Evolutionary conservation across 2,329 filamentous ascomycete genomes (phyloP).

Genomic region (Fusarium devonianum): DNA sequence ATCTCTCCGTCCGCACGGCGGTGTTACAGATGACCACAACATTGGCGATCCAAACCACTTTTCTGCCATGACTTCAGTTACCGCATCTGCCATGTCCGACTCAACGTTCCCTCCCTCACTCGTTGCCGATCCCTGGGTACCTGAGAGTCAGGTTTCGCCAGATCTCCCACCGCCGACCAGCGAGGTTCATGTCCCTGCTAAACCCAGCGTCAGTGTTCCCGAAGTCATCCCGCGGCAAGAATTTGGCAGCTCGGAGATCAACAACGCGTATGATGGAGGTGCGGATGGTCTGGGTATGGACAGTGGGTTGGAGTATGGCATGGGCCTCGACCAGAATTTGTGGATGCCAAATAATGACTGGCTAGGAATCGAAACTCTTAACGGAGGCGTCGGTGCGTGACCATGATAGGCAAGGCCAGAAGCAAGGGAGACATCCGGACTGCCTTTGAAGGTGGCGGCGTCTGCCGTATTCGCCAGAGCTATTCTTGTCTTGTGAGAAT

Average conservation of each 20-base stretch:
- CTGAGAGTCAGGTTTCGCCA: conserved; percentile 41
- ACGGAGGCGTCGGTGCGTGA: conserved; percentile 44
- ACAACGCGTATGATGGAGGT: conserved; percentile 59
- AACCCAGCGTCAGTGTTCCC: conserved; percentile 26
- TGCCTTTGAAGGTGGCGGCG: background rate
- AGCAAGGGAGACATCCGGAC: background rate
- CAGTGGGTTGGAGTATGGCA: conserved; percentile 51
- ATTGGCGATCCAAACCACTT: conserved; percentile 36
- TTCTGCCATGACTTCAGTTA: conserved; percentile 19
- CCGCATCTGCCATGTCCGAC: conserved; percentile 38
- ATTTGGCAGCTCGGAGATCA: conserved; percentile 53
- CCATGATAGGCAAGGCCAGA: background rate
- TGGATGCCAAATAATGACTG: conserved; percentile 47
- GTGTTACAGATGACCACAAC: conserved; percentile 42
- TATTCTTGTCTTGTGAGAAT: background rate
- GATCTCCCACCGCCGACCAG: conserved; percentile 32
- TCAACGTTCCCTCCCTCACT: conserved; percentile 44
- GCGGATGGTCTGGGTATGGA: conserved; percentile 57
- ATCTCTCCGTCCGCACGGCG: conserved; percentile 32
- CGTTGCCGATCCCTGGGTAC: conserved; percentile 42
- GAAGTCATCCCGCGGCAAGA: conserved; percentile 37
- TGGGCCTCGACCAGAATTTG: conserved; percentile 51
- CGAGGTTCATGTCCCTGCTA: conserved; percentile 24
- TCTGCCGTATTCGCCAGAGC: conserved; percentile 17
- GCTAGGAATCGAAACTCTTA: conserved; percentile 45